A percentile compares a stretch with the other conserved stretches of the same genome.
Conservation (phyloP, 1,284 basidiomycete species). For the Tilletia setariae region DNA sequence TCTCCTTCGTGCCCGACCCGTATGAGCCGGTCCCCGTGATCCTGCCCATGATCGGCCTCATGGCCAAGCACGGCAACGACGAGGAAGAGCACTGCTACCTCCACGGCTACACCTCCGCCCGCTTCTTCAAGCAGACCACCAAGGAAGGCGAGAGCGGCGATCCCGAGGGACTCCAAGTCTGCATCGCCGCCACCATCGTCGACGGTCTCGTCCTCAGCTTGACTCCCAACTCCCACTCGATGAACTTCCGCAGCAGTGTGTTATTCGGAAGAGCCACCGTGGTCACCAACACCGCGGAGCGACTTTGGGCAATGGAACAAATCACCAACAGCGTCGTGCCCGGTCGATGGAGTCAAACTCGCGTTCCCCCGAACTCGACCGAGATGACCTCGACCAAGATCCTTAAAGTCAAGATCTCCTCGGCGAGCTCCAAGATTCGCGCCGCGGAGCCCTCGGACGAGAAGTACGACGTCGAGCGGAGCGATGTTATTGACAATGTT, state of each 20-base stretch:
- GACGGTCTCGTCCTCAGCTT: background rate
- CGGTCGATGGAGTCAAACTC: background rate
- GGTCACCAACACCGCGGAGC: background rate
- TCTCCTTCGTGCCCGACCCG: background rate
- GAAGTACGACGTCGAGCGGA: background rate
- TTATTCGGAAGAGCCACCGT: background rate
- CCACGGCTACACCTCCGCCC: background rate
- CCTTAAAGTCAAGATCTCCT: background rate
- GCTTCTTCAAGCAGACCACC: slow-evolving; percentile 1
- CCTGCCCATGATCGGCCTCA: background rate
- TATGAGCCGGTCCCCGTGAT: slow-evolving; percentile 2
- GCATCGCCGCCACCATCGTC: background rate
- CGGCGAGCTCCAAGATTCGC: slow-evolving; percentile 1
- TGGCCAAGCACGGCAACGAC: background rate
- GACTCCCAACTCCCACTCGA: background rate
- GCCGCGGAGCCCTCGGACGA: slow-evolving; percentile 5
- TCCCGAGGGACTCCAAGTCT: background rate
- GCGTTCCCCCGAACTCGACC: background rate
- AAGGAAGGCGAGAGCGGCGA: background rate
- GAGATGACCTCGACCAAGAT: background rate
- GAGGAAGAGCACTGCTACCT: background rate
- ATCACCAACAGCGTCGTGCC: background rate
- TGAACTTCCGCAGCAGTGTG: background rate
- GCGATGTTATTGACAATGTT: background rate
- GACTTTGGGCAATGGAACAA: background rate